Percentiles rank a stretch among this genome's conserved stretches.
phyloP scores from a whole-genome alignment of 2,329 filamentous ascomycete genomes.

The Aspergillus pseudoterreus region DNA sequence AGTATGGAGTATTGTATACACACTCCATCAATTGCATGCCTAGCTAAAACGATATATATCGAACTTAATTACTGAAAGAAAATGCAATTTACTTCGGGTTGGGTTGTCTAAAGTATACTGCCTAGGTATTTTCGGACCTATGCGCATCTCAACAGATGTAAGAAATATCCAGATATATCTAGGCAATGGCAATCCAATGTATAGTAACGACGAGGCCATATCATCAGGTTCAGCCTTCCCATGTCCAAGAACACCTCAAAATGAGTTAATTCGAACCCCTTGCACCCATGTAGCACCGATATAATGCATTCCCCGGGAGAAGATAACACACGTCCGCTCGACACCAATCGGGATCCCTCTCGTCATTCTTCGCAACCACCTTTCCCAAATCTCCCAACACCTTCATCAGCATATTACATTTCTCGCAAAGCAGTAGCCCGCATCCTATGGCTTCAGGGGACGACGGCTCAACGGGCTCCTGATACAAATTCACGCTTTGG shows the following conservation, averaged over 20 bases:
- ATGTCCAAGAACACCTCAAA: not conserved
- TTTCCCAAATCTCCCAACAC: constrained; percentile 16
- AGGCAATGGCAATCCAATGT: no score
- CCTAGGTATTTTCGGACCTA: no score
- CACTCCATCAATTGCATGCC: no score
- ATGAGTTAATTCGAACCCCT: not conserved
- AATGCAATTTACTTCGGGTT: no score
- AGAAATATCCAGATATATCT: no score
- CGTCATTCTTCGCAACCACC: constrained; percentile 14
- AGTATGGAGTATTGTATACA: no score
- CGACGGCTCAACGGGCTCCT: constrained; percentile 7
- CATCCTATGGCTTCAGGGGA: constrained; percentile 20
- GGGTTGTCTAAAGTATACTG: no score
- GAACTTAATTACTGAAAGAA: no score
- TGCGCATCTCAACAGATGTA: no score
- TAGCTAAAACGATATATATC: no score
- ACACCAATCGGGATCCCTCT: constrained; percentile 9
- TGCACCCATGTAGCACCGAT: constrained; percentile 9
- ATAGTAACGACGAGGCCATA: no score
- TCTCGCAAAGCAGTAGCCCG: constrained; percentile 27
- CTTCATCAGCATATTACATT: constrained; percentile 18
- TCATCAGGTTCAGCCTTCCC: no score
- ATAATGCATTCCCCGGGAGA: constrained; percentile 16
- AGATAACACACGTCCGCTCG: constrained; percentile 27
- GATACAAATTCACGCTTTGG: constrained; percentile 11